phyloP scores from a whole-genome alignment of 257 asterid genomes.

The Voacanga thouarsii region DNA sequence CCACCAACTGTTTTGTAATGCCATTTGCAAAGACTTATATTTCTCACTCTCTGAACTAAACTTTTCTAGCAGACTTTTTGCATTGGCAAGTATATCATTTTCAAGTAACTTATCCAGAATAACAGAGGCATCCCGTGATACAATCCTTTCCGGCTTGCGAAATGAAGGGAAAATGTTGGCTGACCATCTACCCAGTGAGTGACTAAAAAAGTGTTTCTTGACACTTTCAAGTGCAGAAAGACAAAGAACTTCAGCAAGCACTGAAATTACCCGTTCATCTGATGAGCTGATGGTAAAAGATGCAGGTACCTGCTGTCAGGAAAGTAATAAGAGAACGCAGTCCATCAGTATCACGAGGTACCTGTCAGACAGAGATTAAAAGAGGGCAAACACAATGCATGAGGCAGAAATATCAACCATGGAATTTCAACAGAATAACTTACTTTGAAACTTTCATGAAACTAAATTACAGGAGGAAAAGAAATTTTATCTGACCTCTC shows the following conservation, averaged over 20 bases:
- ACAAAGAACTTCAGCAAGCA: slow-evolving; percentile 79
- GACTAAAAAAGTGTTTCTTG: slow-evolving; percentile 36
- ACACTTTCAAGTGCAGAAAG: slow-evolving; percentile 58
- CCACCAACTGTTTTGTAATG: slow-evolving; percentile 54
- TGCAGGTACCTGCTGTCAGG: slow-evolving; percentile 88
- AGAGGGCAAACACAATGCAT: slow-evolving; percentile 11
- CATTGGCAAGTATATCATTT: slow-evolving; percentile 57
- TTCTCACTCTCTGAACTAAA: slow-evolving; percentile 49
- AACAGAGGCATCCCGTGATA: slow-evolving; percentile 64
- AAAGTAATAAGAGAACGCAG: slow-evolving; percentile 81
- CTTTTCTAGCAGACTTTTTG: slow-evolving; percentile 42
- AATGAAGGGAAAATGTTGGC: slow-evolving; percentile 47
- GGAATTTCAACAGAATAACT: slow-evolving; percentile 34
- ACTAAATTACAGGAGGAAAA: slow-evolving; percentile 6
- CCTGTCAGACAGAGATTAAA: slow-evolving; percentile 59
- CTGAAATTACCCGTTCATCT: slow-evolving; percentile 53
- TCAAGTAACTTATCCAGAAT: slow-evolving; percentile 50
- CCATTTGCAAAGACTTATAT: slow-evolving; percentile 32
- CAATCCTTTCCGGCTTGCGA: slow-evolving; percentile 41
- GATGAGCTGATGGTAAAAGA: slow-evolving; percentile 57
- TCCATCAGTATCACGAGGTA: slow-evolving; percentile 56
- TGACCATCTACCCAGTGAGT: slow-evolving; percentile 28
- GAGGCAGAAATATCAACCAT: slow-evolving; percentile 44
- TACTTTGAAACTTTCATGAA: slow-evolving; percentile 10
- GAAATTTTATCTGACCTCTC: slow-evolving; percentile 56